A percentile compares a stretch with the other conserved stretches of the same genome.
These are phyloP conservation scores for Alternaria burnsii DNA, from an alignment of 2,329 filamentous ascomycete genomes.

Conservation along the genomic window DNA sequence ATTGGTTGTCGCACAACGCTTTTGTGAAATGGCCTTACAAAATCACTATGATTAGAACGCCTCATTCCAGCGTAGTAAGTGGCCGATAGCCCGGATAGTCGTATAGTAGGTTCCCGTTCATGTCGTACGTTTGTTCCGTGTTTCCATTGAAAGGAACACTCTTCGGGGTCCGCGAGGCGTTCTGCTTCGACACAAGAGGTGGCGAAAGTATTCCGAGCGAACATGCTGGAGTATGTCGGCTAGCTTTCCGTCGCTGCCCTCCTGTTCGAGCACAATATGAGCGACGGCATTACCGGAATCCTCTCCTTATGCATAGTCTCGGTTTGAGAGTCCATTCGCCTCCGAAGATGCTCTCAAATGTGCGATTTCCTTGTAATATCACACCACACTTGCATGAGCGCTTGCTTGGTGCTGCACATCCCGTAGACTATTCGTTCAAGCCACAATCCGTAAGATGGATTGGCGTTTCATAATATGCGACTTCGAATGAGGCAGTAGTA, in stretches of 20 bases:
- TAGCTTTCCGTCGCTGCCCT: not conserved
- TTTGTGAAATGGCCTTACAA: constrained; percentile 1
- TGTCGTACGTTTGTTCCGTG: constrained; percentile 2
- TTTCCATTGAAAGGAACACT: not conserved
- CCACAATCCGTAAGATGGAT: constrained; percentile 10
- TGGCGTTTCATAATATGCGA: constrained; percentile 25
- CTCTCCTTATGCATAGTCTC: not conserved
- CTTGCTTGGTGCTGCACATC: constrained; percentile 3
- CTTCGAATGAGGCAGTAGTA: constrained; percentile 14
- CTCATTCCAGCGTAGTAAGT: constrained; percentile 1
- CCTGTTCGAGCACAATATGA: constrained; percentile 2
- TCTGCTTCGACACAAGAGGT: constrained; percentile 5
- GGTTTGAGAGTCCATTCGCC: not conserved
- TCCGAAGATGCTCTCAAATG: constrained; percentile 5
- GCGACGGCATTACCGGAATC: constrained; percentile 4
- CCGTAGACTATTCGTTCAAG: constrained; percentile 4
- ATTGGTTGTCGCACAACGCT: constrained; percentile 14
- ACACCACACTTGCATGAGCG: constrained; percentile 17
- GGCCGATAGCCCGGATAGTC: not conserved
- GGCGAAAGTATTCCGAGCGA: constrained; percentile 8
- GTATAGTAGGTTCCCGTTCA: not conserved
- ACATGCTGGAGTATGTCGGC: not conserved
- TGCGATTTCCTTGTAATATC: constrained; percentile 13
- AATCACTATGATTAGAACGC: constrained; percentile 11
- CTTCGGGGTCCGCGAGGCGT: constrained; percentile 10